Conservation (phyloP, 768 basidiomycete species). For the Mycena maculata region DNA sequence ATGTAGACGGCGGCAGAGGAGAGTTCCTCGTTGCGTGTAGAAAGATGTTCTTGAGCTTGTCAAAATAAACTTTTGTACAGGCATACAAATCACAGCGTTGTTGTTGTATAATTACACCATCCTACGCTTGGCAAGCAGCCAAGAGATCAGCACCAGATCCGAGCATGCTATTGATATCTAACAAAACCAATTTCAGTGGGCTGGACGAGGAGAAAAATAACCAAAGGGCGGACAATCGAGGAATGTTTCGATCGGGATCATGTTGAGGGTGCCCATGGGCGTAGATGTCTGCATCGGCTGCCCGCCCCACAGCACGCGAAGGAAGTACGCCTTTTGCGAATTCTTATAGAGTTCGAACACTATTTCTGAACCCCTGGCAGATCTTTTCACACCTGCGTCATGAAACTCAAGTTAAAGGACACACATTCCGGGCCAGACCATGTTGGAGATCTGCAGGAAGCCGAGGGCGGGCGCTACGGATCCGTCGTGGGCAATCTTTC, state of each 20-base stretch:
- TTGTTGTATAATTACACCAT: too few species aligned
- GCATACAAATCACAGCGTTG: too few species aligned
- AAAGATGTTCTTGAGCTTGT: too few species aligned
- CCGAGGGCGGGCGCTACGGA: conserved; percentile 62
- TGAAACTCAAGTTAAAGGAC: background rate
- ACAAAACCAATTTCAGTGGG: background rate
- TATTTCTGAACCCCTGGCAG: conserved; percentile 58
- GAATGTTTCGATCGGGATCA: conserved; percentile 56
- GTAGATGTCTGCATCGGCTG: conserved; percentile 62
- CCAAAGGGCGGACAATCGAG: conserved; percentile 53
- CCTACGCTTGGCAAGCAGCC: conserved; percentile 42
- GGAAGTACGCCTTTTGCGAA: conserved; percentile 40
- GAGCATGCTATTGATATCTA: conserved; percentile 55
- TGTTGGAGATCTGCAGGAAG: conserved; percentile 59
- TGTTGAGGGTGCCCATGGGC: conserved; percentile 57
- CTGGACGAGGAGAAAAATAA: background rate
- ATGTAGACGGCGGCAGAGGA: background rate
- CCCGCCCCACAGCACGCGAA: conserved; percentile 65
- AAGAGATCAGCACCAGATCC: conserved; percentile 50
- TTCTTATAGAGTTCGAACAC: conserved; percentile 60
- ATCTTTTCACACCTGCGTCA: background rate
- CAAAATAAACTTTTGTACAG: too few species aligned
- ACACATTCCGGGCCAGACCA: conserved; percentile 69
- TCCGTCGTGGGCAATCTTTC: conserved; percentile 59
- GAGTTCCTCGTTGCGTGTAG: too few species aligned